Evolutionary conservation across 108 stramenopile species (phyloP).

Genomic region (Cyclostephanos invisitatus): DNA sequence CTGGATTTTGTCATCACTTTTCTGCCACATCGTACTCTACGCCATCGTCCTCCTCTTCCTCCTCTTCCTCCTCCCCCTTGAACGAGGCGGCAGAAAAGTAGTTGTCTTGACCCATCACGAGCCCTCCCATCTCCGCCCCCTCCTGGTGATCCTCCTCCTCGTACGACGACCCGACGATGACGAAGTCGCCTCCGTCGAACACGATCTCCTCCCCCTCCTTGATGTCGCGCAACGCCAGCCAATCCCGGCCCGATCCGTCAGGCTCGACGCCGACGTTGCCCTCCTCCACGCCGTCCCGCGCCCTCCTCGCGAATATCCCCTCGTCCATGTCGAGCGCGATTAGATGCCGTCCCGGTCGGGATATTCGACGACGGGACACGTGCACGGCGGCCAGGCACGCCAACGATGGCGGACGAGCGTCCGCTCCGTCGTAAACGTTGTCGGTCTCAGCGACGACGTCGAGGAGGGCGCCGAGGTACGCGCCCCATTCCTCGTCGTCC

Average conservation of each 20-base stretch:
- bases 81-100: too few species aligned
- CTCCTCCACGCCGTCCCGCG: too few species aligned
- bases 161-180: neutral
- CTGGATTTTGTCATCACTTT: too few species aligned
- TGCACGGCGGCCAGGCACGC: neutral
- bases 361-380: neutral
- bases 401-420: neutral
- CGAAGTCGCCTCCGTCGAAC: neutral
- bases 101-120: too few species aligned
- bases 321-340: neutral
- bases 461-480: neutral
- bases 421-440: neutral
- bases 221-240: neutral
- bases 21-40: too few species aligned
- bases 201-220: neutral
- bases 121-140: too few species aligned
- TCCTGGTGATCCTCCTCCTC: neutral
- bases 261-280: neutral
- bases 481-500: neutral
- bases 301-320: neutral
- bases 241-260: neutral
- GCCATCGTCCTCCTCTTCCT: too few species aligned
- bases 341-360: neutral
- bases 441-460: neutral
- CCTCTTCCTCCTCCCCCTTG: too few species aligned